Base-by-base conservation (phyloP, 2,329 filamentous ascomycete species). In the Macrophomina tecta region DNA sequence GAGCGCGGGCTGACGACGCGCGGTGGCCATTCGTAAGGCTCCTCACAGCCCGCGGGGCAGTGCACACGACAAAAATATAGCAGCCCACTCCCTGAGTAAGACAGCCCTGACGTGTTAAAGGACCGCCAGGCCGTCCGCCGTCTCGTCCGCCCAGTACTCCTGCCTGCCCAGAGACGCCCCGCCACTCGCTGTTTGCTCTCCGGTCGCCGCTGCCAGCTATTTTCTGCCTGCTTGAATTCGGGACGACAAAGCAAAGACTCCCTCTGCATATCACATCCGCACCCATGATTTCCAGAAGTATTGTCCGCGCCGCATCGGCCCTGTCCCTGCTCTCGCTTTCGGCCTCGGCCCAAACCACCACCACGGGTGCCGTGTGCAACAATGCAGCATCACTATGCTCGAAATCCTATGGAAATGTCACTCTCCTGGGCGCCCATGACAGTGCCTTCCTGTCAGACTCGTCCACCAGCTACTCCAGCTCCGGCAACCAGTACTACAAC, bases 391-490 rank as follows among this genome's bases (percentile, higher is more conserved):
- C 82, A 45, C 85, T 93, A 23, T 93, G 91, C 82, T 80, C 80
- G 69, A 87, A 87, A 69, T 80, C 85, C 16, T 93, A 93, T 80
- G 88, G 86, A 78, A 85, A 89, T 68, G 84, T 93, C 70, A 92
- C 90, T 1, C 85, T 92, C 75, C 85, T 93, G 74, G 90, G 90
- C 34, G 89, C 89, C 28, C 90, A 92, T 78, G 85, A 91, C 78
- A 87, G 85, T 69, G 82, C 90, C 12, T 92, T 92, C 74, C 76
- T 92, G 38, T 83, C 89, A 58, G 87, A 91, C 72, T 77, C 79
- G n/a, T 84, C 82, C 68, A 89, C 85, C 0, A 79, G 78, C 69
- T 84, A 88, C 76, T 86, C 86, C 28, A 73, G 86, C 5, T 84
- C 87, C 6, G 89, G 88, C 5, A 90, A 91, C 75, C 90, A 92